Evolutionary conservation across 2,329 filamentous ascomycete genomes (phyloP), one percentile per base, ranked within the genome.

Genomic region (Aspergillus latus): DNA sequence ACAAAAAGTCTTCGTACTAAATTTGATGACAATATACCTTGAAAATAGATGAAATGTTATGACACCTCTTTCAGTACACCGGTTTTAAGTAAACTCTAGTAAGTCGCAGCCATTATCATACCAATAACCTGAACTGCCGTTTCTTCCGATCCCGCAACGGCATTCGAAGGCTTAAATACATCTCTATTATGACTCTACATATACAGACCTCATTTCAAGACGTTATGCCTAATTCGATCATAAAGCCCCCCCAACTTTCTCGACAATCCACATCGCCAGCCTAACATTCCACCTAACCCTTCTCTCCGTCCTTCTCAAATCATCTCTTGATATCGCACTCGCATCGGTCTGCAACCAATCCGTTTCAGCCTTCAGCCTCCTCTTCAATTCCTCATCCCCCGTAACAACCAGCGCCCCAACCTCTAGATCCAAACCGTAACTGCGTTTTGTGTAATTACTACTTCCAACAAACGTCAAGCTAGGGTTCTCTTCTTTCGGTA

Each of bases 391-490:
- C 28, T 87, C 78, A 66, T 97, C 88, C 21, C 80, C 80, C 1
- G 94, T 99, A 4, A 97, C 84, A 30, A 99, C 88, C 56, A 97
- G 74, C 1, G 90, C 89, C 34, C 95, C 94, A 0, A 88, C 89
- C 72, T 99, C 94, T 2, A 99, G 81, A 73, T 99, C 94, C 42
- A 97, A 83, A 40, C 88, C 88, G 74, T 99, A 97, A 68, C 90
- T 95, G 46, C 94, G 82, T 72, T 94, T 92, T 0, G 94, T 99
- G 74, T 97, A 99, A 70, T 99, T 99, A 8, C 89, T 94, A 70
- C 90, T 95, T 1, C 94, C 94, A 0, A 99, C 84, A 15, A 97
- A 80, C 32, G 87, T 95, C 54, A 97, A 80, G 47, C 88, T 87
- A 0, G 92, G 92, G 39, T 86, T 77, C 36, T 79, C 72, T 46